A percentile compares a stretch with the other conserved stretches of the same genome.
Conservation (phyloP, 2,329 filamentous ascomycete species). For the Teratosphaeria zuluensis region DNA sequence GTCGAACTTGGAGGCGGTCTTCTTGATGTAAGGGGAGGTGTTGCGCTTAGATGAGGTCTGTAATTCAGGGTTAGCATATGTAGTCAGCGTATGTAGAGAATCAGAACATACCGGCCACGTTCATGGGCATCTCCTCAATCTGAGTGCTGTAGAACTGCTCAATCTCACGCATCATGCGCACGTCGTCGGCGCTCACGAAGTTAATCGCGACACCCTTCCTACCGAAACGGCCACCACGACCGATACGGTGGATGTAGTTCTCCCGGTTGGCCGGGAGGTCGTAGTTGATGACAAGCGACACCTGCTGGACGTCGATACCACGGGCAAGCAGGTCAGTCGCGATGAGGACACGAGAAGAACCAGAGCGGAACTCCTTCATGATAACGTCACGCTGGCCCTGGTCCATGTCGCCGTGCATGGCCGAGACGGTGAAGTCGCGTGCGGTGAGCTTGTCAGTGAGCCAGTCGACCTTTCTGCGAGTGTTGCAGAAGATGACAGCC, state of each 20-base stretch:
- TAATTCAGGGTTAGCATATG: constrained; percentile 28
- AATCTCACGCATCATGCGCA: constrained; percentile 99
- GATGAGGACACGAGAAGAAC: constrained; percentile 96
- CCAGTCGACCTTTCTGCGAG: constrained; percentile 99
- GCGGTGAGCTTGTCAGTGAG: constrained; percentile 98
- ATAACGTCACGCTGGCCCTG: constrained; percentile 96
- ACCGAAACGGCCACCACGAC: constrained; percentile 98
- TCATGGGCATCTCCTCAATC: constrained; percentile 99
- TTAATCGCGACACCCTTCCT: constrained; percentile 99
- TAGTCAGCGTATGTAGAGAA: not conserved
- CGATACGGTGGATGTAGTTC: constrained; percentile 99
- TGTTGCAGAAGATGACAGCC: constrained; percentile 99
- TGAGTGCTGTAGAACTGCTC: constrained; percentile 99
- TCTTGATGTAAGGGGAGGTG: constrained; percentile 2
- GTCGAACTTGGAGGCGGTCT: constrained; percentile 14
- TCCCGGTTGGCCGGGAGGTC: constrained; percentile 97
- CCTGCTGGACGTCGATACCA: constrained; percentile 99
- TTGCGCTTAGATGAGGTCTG: constrained; percentile 31
- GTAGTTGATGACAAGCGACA: constrained; percentile 99
- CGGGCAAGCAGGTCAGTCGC: constrained; percentile 95
- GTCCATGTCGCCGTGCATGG: constrained; percentile 99
- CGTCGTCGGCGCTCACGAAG: constrained; percentile 98
- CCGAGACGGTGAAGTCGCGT: constrained; percentile 95
- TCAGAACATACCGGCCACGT: constrained; percentile 51
- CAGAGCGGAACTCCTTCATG: constrained; percentile 99